Percentiles rank a stretch among this genome's conserved stretches.
Evolutionary conservation across 2,329 filamentous ascomycete species (phyloP).

Genomic region (Hymenoscyphus occultus): DNA sequence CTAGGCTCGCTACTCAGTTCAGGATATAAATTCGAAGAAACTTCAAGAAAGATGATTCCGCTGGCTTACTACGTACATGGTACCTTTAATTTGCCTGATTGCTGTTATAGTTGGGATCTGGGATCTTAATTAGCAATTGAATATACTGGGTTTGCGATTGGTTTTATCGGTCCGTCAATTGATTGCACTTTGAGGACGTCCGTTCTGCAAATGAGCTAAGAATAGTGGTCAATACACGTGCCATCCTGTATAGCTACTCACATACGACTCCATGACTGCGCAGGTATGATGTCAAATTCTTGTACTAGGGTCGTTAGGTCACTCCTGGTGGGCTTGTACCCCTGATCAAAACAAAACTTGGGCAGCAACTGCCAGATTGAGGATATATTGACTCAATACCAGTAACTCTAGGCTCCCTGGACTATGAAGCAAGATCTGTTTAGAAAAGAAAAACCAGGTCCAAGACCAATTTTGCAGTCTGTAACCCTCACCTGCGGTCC

Average conservation of each 20-base stretch:
- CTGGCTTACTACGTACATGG: not conserved
- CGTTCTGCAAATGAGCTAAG: not conserved
- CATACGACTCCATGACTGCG: not conserved
- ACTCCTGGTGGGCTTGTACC: not conserved
- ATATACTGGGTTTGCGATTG: not conserved
- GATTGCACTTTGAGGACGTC: not conserved
- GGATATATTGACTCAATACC: not conserved
- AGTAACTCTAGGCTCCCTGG: not conserved
- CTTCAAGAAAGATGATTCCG: too few relatives aligned
- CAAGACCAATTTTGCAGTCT: too few relatives aligned
- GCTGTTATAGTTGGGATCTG: not conserved
- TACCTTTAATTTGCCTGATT: not conserved
- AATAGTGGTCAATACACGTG: not conserved
- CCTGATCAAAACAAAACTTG: not conserved
- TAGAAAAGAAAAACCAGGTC: too few relatives aligned
- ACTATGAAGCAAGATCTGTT: too few relatives aligned
- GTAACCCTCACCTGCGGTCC: too few relatives aligned
- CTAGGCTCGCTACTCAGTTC: too few relatives aligned
- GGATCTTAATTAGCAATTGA: not conserved
- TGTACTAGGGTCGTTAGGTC: not conserved
- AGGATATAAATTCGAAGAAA: too few relatives aligned
- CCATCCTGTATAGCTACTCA: not conserved
- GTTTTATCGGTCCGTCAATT: not conserved
- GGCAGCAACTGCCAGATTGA: not conserved
- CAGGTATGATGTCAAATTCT: not conserved